These are phyloP conservation scores for Trichoderma guizhouense DNA, from an alignment of 2,329 filamentous ascomycete species.

Conservation along the genomic window DNA sequence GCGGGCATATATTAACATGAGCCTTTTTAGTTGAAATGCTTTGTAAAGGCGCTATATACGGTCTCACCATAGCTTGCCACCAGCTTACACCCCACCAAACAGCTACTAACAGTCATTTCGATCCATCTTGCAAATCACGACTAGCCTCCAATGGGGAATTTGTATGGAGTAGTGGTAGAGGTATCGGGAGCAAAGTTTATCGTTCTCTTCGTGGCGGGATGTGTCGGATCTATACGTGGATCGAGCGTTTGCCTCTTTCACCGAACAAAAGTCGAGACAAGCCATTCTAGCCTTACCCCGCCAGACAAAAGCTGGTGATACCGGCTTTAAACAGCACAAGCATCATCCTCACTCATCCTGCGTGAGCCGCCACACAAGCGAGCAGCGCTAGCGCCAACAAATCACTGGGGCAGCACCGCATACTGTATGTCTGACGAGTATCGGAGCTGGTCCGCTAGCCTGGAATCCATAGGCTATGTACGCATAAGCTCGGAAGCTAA, in stretches of 20 bases:
- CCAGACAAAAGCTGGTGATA: neutral
- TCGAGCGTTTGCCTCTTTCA: neutral
- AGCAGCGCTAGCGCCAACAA: neutral
- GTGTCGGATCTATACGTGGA: neutral
- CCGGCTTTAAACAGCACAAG: neutral
- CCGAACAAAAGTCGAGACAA: neutral
- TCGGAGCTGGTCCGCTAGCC: neutral
- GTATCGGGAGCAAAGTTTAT: neutral
- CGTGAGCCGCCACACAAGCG: conserved; percentile 4
- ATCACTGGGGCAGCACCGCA: neutral
- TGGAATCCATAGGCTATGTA: neutral
- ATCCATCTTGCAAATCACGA: neutral
- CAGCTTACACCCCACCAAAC: neutral
- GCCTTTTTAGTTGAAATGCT: neutral
- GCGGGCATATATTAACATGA: neutral
- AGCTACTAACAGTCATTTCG: neutral
- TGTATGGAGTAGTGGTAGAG: neutral
- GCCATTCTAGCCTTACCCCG: neutral
- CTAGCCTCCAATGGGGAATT: neutral
- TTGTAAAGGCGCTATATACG: conserved; percentile 6
- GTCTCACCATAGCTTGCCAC: conserved; percentile 7
- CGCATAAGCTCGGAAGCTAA: neutral
- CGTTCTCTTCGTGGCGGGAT: neutral
- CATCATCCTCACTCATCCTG: neutral
- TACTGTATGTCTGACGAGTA: neutral